These are phyloP conservation scores for Pseudopithomyces chartarum DNA, from an alignment of 2,329 filamentous ascomycete genomes.

Conservation along the genomic window DNA sequence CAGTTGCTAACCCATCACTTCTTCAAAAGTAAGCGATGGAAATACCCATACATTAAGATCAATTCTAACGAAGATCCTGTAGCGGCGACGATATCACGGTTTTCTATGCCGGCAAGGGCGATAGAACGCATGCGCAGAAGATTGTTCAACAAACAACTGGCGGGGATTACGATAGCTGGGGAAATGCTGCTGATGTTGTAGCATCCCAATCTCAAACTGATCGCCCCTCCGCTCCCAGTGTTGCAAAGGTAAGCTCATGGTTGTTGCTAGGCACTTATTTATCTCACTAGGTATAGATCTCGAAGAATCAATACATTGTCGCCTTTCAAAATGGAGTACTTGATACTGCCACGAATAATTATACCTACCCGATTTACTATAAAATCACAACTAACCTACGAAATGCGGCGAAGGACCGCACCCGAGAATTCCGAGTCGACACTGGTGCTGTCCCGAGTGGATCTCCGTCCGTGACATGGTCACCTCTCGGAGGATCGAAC, in stretches of 20 bases:
- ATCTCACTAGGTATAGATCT: constrained; percentile 10
- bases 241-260: not conserved
- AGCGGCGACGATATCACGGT: constrained; percentile 17
- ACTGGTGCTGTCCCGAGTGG: constrained; percentile 14
- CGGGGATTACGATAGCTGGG: constrained; percentile 21
- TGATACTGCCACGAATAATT: constrained; percentile 2
- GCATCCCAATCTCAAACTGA: constrained; percentile 13
- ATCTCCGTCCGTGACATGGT: constrained; percentile 23
- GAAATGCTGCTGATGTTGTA: constrained; percentile 18
- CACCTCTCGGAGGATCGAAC: constrained; percentile 18
- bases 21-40: constrained; percentile 16
- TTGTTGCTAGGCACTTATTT: too few species aligned
- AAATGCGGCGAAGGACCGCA: constrained; percentile 14
- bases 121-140: constrained; percentile 22
- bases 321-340: constrained; percentile 16
- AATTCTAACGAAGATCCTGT: not conserved
- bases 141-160: constrained; percentile 22
- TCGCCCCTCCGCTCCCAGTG: constrained; percentile 8
- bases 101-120: constrained; percentile 26
- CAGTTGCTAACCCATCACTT: constrained; percentile 22
- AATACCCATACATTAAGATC: not conserved
- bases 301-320: constrained; percentile 24
- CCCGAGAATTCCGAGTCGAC: constrained; percentile 13
- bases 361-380: constrained; percentile 20
- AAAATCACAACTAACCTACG: constrained; percentile 19